Evolutionary conservation across 2,329 filamentous ascomycete species (phyloP).

Genomic region (Aspergillus carbonarius): DNA sequence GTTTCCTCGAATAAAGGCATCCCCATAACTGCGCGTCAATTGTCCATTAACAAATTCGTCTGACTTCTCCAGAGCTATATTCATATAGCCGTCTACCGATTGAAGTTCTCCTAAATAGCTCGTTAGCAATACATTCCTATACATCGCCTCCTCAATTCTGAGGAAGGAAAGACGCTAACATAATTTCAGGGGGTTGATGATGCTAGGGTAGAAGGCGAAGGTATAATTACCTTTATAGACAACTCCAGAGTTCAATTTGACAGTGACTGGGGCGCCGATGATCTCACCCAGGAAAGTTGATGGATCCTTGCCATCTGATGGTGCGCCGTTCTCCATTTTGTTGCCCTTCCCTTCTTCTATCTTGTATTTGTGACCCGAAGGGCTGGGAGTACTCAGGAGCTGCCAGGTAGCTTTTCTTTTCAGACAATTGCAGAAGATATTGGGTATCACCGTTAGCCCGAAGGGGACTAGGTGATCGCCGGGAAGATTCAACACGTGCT

Average conservation of each 20-base stretch:
- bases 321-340: slow-evolving; percentile 72
- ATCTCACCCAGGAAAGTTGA: slow-evolving; percentile 92
- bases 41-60: slow-evolving; percentile 86
- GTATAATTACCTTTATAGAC: slow-evolving; percentile 78
- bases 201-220: neutral
- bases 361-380: neutral
- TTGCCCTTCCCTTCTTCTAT: neutral
- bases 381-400: neutral
- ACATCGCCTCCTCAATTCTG: neutral
- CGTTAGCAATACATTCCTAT: slow-evolving; percentile 8
- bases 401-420: neutral
- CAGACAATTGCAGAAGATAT: neutral
- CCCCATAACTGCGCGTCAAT: slow-evolving; percentile 80
- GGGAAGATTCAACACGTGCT: neutral
- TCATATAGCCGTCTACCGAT: slow-evolving; percentile 99
- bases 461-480: neutral
- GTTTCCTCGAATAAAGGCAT: slow-evolving; percentile 94
- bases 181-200: no score
- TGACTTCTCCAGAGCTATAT: slow-evolving; percentile 95
- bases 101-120: slow-evolving; percentile 74
- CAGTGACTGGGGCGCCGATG: slow-evolving; percentile 88
- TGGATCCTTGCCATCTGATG: slow-evolving; percentile 79
- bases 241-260: slow-evolving; percentile 98
- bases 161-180: neutral
- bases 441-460: neutral